Evolutionary conservation across 106 monocot species (phyloP), one percentile per base, ranked within the genome.

Genomic region (Allium sativum): DNA sequence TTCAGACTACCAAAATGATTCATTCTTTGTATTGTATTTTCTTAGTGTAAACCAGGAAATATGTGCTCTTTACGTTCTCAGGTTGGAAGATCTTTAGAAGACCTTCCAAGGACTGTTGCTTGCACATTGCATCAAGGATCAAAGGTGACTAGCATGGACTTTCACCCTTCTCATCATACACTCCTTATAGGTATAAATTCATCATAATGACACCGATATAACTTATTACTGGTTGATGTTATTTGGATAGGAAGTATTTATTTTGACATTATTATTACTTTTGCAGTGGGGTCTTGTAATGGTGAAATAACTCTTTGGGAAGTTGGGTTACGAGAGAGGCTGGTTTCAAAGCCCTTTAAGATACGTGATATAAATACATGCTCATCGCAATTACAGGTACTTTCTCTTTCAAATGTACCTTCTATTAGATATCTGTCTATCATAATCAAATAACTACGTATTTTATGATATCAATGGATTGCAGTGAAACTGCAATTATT

Each of bases 71-170:
- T 72, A 69, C 61, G 40, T 76, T 72, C 70, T 62, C 86, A 82
- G 64, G 55, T 61, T 79, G 19, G 73, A 55, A 73, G 78, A 76
- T 79, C 86, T 44, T 43, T 74, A 44, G 82, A 82, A 58, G 82
- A 86, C 54, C 68, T 87, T 43, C 87, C 87, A 42, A 76, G 65
- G 69, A 62, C 64, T 9, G 79, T 79, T 18, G 76, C 72, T 73
- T 82, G 87, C 66, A 59, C 82, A 19, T 46, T 87, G 15, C 70
- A 59, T 44, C 87, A 87, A 57, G 87, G 87, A 62, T 72, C 82
- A 13, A 79, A 44, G 53, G 82, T 87, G n/a, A 82, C 82, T 45
- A 82, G 73, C 82, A 87, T 83, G 87, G 84, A 84, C 21, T 84
- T 84, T 50, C 84, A 84, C 80, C 84, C 84, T 70, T 64, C 76